Evolutionary conservation across 495 filamentous ascomycete species (phyloP).

Genomic region (Penicillium goetzii): DNA sequence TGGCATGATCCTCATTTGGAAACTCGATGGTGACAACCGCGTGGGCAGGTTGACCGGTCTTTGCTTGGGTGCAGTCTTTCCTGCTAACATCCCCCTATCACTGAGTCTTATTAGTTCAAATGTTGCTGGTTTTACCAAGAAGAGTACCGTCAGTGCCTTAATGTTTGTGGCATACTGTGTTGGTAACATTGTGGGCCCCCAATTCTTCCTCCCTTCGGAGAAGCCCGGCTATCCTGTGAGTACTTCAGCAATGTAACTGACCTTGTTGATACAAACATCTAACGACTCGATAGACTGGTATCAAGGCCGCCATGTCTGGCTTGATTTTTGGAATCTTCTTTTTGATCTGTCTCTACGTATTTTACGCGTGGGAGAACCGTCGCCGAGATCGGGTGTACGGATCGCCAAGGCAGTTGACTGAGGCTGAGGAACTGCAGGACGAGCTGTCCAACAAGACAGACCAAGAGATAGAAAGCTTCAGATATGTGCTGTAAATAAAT

Average conservation of each 20-base stretch:
- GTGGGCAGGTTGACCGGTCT: constrained; percentile 57
- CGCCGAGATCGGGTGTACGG: constrained; percentile 33
- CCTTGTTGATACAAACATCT: background rate
- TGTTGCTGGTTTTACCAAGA: constrained; percentile 69
- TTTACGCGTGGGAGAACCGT: constrained; percentile 32
- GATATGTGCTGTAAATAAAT: constrained; percentile 32
- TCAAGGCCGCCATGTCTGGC: constrained; percentile 36
- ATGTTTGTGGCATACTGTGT: constrained; percentile 45
- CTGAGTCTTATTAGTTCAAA: constrained; percentile 62
- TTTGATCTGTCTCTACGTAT: constrained; percentile 29
- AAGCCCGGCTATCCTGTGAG: constrained; percentile 41
- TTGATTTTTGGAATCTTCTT: constrained; percentile 33
- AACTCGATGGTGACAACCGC: constrained; percentile 53
- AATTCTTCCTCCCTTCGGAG: constrained; percentile 39
- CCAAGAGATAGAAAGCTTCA: constrained; percentile 37
- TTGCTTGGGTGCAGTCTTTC: constrained; percentile 54
- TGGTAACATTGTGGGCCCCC: constrained; percentile 46
- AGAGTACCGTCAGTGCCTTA: constrained; percentile 48
- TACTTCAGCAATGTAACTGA: background rate
- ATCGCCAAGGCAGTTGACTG: constrained; percentile 27
- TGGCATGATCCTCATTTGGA: constrained; percentile 62
- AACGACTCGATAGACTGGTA: constrained; percentile 27
- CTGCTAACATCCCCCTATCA: constrained; percentile 59
- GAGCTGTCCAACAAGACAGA: constrained; percentile 41
- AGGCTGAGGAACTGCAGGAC: constrained; percentile 31